Conservation (phyloP, 805 yeast genomes). For the Saturnispora bothae region DNA sequence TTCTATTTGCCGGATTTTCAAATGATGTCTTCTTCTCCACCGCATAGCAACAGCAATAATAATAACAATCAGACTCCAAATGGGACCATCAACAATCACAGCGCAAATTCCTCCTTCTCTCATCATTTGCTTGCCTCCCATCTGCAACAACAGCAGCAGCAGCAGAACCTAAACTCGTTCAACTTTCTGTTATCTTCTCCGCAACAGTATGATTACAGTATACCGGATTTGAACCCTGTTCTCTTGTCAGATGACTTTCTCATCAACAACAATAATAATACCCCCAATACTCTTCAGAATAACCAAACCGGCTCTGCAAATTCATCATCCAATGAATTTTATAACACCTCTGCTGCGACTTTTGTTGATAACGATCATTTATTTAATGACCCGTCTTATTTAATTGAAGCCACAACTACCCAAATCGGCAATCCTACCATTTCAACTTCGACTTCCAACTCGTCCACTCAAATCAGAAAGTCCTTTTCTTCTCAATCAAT, state of each 20-base stretch:
- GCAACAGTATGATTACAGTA: neutral
- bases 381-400: conserved; percentile 14
- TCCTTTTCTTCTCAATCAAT: conserved; percentile 10
- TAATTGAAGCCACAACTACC: conserved; percentile 14
- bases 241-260: neutral
- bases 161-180: conserved; percentile 1
- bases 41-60: conserved; percentile 18
- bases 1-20: too few species aligned
- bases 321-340: neutral
- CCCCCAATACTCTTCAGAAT: too few species aligned
- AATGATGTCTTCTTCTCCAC: conserved; percentile 30
- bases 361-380: neutral
- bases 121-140: neutral
- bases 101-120: too few species aligned
- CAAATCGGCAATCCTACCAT: too few species aligned
- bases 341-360: too few species aligned
- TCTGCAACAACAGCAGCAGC: neutral
- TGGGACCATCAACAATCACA: too few species aligned
- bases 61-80: too few species aligned
- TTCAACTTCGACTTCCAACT: conserved; percentile 14
- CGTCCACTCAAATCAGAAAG: conserved; percentile 8
- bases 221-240: too few species aligned
- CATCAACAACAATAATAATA: too few species aligned
- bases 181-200: conserved; percentile 3
- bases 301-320: too few species aligned